Percentiles rank a stretch among this genome's conserved stretches.
phyloP scores from a whole-genome alignment of 257 asterid genomes.

The Primulina tabacum region DNA sequence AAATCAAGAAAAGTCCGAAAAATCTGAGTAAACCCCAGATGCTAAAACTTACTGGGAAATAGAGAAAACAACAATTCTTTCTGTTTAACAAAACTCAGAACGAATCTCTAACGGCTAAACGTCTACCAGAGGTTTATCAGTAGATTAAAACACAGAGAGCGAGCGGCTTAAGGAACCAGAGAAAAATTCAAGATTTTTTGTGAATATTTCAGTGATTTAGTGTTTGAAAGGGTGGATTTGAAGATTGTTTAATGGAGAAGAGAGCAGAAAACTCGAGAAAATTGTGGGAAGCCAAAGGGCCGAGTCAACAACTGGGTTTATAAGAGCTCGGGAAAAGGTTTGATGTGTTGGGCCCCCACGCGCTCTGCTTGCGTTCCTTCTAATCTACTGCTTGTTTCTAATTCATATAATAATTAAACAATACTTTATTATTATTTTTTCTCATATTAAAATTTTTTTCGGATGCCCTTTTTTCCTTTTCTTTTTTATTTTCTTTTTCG shows the following conservation, averaged over 20 bases:
- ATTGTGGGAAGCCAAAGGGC: neutral
- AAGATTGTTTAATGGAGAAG: slow-evolving; percentile 20
- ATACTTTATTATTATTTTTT: too few species aligned
- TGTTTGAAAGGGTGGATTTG: slow-evolving; percentile 1
- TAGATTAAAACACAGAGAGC: slow-evolving; percentile 38
- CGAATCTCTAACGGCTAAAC: neutral
- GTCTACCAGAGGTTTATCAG: slow-evolving; percentile 2
- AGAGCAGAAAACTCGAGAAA: neutral
- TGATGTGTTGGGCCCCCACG: neutral
- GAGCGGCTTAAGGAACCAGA: slow-evolving; percentile 50
- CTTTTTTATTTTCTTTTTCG: too few species aligned
- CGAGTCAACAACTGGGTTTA: neutral
- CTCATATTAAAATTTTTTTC: too few species aligned
- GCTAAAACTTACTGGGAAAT: slow-evolving; percentile 21
- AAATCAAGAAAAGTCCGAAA: neutral
- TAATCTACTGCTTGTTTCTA: too few species aligned
- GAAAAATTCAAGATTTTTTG: slow-evolving; percentile 7
- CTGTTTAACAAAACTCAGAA: neutral
- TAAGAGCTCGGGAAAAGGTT: neutral
- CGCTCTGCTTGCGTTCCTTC: neutral
- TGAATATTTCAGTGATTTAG: neutral
- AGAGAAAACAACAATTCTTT: neutral
- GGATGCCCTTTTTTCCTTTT: too few species aligned
- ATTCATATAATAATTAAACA: too few species aligned
- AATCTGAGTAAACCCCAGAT: slow-evolving; percentile 33